phyloP scores from a whole-genome alignment of 148 eudicot genomes.

The Cornus suecica region DNA sequence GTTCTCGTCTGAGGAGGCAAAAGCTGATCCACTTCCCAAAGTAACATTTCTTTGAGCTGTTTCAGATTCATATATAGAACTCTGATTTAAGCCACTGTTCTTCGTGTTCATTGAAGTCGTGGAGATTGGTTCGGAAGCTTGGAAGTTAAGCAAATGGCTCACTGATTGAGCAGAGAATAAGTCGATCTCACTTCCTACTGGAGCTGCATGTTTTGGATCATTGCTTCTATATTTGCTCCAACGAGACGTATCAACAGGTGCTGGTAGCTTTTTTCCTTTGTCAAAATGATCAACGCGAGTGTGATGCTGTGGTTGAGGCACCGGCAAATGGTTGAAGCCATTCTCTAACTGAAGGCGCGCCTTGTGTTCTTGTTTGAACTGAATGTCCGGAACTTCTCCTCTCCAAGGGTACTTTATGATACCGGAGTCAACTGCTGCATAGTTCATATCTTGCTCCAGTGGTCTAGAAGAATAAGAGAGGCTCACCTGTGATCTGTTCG shows the following conservation, averaged over 20 bases:
- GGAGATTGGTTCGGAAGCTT: slow-evolving; percentile 27
- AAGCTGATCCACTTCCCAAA: slow-evolving; percentile 28
- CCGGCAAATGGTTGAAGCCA: slow-evolving; percentile 31
- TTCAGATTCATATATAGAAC: slow-evolving; percentile 29
- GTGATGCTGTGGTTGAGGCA: slow-evolving; percentile 25
- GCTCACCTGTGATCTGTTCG: slow-evolving; percentile 35
- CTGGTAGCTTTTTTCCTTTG: slow-evolving; percentile 26
- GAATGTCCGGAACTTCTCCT: slow-evolving; percentile 36
- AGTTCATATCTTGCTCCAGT: slow-evolving; percentile 33
- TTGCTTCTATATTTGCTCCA: slow-evolving; percentile 16
- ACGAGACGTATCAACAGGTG: slow-evolving; percentile 23
- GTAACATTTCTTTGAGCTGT: slow-evolving; percentile 30
- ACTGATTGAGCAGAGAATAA: slow-evolving; percentile 26
- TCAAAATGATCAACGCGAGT: slow-evolving; percentile 25
- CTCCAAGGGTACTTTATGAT: slow-evolving; percentile 37
- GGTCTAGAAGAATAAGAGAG: slow-evolving; percentile 31
- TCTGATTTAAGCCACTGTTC: slow-evolving; percentile 31
- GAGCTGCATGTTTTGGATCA: slow-evolving; percentile 21
- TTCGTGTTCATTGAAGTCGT: slow-evolving; percentile 28
- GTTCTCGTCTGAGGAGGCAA: slow-evolving; percentile 41
- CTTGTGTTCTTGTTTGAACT: slow-evolving; percentile 42
- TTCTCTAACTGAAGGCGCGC: slow-evolving; percentile 24
- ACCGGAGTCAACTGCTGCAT: slow-evolving; percentile 33
- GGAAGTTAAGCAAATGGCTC: slow-evolving; percentile 23
- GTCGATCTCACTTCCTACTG: slow-evolving; percentile 18